Evolutionary conservation across 2,329 filamentous ascomycete species (phyloP).

Genomic region (Aspergillus versicolor): DNA sequence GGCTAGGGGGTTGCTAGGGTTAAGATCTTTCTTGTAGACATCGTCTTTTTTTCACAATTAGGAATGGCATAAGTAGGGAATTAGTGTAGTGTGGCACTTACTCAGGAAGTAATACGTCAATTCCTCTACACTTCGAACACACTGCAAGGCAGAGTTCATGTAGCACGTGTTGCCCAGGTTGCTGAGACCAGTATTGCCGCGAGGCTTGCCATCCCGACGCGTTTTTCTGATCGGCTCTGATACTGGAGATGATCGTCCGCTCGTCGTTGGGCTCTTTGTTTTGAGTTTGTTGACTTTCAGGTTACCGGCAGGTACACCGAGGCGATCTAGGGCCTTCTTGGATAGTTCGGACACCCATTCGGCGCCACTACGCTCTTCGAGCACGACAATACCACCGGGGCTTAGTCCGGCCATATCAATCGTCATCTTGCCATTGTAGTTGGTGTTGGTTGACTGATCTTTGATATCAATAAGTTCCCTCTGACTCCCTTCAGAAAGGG

Average conservation of each 20-base stretch:
- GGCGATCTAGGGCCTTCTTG: slow-evolving; percentile 44
- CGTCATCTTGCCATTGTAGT: slow-evolving; percentile 73
- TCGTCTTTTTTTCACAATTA: slow-evolving; percentile 44
- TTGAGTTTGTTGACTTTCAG: slow-evolving; percentile 38
- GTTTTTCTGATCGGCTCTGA: slow-evolving; percentile 66
- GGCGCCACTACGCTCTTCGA: slow-evolving; percentile 71
- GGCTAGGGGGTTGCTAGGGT: slow-evolving; percentile 78
- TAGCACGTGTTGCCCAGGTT: slow-evolving; percentile 98
- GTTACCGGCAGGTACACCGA: slow-evolving; percentile 50
- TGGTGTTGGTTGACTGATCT: slow-evolving; percentile 70
- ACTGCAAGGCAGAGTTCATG: slow-evolving; percentile 97
- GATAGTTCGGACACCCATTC: slow-evolving; percentile 56
- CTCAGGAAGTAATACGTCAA: slow-evolving; percentile 85
- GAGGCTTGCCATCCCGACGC: slow-evolving; percentile 66
- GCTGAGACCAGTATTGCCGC: slow-evolving; percentile 77
- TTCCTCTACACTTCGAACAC: slow-evolving; percentile 89
- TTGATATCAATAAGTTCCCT: slow-evolving; percentile 61
- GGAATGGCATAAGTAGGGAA: slow-evolving; percentile 3
- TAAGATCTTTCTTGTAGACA: slow-evolving; percentile 76
- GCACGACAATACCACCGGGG: slow-evolving; percentile 73
- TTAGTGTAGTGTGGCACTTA: slow-evolving; percentile 16
- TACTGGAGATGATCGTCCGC: slow-evolving; percentile 70
- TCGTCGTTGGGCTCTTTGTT: slow-evolving; percentile 44
- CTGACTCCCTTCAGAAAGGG: slow-evolving; percentile 62
- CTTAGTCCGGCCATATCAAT: slow-evolving; percentile 67